Percentiles rank a stretch among this genome's conserved stretches.
Conservation (phyloP, 2,329 filamentous ascomycete genomes). For the Claviceps purpurea region DNA sequence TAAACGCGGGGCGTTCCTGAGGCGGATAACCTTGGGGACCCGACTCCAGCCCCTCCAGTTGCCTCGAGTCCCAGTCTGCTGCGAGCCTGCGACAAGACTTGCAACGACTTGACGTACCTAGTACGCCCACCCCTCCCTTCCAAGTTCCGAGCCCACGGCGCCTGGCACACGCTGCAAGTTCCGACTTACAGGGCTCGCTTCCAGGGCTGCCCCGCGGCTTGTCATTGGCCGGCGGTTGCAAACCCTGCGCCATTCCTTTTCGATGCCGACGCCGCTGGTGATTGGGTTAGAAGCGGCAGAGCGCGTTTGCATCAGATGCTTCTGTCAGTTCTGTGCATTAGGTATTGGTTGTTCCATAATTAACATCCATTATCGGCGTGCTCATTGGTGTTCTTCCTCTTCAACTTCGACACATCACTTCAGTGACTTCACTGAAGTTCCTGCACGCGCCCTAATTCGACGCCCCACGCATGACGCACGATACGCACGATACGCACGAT, state of each 20-base stretch:
- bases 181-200: constrained; percentile 17
- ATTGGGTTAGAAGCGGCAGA: constrained; percentile 4
- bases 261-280: constrained; percentile 1
- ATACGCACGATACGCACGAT: neutral
- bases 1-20: constrained; percentile 25
- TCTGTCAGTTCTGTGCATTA: neutral
- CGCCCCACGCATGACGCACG: neutral
- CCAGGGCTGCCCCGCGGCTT: constrained; percentile 18
- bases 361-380: no score
- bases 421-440: neutral
- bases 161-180: constrained; percentile 18
- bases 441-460: neutral
- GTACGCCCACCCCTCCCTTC: constrained; percentile 4
- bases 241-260: constrained; percentile 10
- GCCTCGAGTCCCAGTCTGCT: no score
- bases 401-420: neutral
- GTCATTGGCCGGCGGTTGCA: constrained; percentile 9
- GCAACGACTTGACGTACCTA: no score
- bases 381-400: no score
- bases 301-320: neutral
- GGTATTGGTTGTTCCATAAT: no score
- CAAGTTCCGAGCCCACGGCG: no score
- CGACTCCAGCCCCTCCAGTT: no score
- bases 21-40: neutral
- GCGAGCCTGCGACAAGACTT: no score